Evolutionary conservation across 2,329 filamentous ascomycete species (phyloP).

Genomic region (Cercospora sojina): DNA sequence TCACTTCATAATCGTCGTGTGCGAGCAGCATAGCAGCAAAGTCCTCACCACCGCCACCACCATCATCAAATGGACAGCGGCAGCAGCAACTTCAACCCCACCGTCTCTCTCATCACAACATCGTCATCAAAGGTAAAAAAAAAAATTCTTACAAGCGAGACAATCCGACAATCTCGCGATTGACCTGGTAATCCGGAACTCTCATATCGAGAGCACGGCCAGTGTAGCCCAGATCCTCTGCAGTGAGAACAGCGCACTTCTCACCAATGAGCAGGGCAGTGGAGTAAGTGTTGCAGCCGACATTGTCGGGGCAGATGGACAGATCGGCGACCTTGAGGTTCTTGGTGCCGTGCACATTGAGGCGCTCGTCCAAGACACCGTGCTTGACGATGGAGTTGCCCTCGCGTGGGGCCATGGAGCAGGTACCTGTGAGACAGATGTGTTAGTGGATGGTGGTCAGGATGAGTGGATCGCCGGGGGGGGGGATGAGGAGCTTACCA

Average conservation of each 20-base stretch:
- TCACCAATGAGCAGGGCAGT: slow-evolving; percentile 74
- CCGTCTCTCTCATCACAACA: no score
- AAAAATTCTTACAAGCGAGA: slow-evolving; percentile 40
- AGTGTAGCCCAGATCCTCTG: slow-evolving; percentile 72
- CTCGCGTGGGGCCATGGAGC: slow-evolving; percentile 72
- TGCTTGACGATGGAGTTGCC: slow-evolving; percentile 80
- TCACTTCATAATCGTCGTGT: no score
- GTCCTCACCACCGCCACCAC: no score
- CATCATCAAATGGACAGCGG: no score
- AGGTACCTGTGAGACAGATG: slow-evolving; percentile 55
- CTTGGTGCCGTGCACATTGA: slow-evolving; percentile 76
- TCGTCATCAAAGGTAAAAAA: no score
- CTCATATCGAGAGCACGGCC: slow-evolving; percentile 75
- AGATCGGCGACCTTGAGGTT: slow-evolving; percentile 75
- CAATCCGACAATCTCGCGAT: slow-evolving; percentile 46
- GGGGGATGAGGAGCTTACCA: slow-evolving; percentile 19
- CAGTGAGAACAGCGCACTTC: slow-evolving; percentile 68
- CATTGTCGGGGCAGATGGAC: slow-evolving; percentile 75
- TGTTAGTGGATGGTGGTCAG: not conserved
- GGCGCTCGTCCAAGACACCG: slow-evolving; percentile 71
- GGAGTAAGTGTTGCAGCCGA: slow-evolving; percentile 62
- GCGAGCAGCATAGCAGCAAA: no score
- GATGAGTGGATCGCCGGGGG: not conserved
- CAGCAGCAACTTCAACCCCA: no score
- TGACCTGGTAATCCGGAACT: slow-evolving; percentile 54